A percentile compares a stretch with the other conserved stretches of the same genome.
Conservation (phyloP, 2,329 filamentous ascomycete species). For the Cadophora sp. region DNA sequence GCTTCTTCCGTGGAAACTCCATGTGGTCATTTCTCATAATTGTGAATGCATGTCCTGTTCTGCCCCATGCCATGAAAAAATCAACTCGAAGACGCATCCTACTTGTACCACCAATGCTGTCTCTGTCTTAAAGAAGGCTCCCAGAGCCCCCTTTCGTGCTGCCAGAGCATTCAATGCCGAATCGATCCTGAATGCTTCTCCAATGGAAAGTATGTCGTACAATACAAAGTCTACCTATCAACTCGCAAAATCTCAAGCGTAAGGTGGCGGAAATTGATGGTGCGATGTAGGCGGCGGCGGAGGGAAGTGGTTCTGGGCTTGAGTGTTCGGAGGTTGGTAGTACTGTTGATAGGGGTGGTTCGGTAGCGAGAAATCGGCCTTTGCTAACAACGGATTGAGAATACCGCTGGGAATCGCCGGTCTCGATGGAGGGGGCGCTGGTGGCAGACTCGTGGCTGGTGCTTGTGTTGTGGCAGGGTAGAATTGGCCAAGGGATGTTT, state of each 20-base stretch:
- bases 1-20: not conserved
- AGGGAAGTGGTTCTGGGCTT: slow-evolving; percentile 36
- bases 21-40: not conserved
- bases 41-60: slow-evolving; percentile 8
- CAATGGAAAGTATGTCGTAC: not conserved
- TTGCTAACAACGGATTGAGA: slow-evolving; percentile 73
- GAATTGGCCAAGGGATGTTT: slow-evolving; percentile 39
- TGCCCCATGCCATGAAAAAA: slow-evolving; percentile 6
- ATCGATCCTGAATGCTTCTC: not conserved
- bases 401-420: slow-evolving; percentile 51
- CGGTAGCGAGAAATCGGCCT: slow-evolving; percentile 77
- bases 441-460: slow-evolving; percentile 33
- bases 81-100: slow-evolving; percentile 3
- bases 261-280: slow-evolving; percentile 33
- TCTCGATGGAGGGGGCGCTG: slow-evolving; percentile 34
- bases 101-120: not conserved
- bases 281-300: slow-evolving; percentile 39
- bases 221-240: not conserved
- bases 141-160: not conserved
- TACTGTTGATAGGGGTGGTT: slow-evolving; percentile 83
- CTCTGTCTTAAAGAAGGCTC: not conserved
- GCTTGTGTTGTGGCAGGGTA: slow-evolving; percentile 36
- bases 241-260: slow-evolving; percentile 10
- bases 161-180: slow-evolving; percentile 2
- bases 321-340: slow-evolving; percentile 69